These are phyloP conservation scores for Fusarium illudens DNA, from an alignment of 2,329 filamentous ascomycete species.

Conservation along the genomic window DNA sequence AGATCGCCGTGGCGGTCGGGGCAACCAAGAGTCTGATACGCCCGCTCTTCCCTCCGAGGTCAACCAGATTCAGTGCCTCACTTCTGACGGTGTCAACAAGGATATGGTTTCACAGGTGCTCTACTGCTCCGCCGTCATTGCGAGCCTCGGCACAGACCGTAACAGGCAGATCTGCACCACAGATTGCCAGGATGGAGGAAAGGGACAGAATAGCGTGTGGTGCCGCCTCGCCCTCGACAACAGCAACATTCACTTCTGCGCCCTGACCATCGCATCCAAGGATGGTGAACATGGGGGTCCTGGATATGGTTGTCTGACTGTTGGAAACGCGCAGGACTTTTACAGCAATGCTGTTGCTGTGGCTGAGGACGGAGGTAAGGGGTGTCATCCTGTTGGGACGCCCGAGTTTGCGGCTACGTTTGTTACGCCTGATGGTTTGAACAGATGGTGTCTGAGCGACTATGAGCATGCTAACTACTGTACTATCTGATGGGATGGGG, in stretches of 20 bases:
- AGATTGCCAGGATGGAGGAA: background rate
- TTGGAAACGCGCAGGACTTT: background rate
- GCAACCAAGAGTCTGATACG: background rate
- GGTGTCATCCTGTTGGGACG: background rate
- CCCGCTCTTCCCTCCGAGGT: background rate
- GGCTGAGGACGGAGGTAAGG: background rate
- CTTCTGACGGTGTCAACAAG: background rate
- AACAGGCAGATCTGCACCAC: constrained; percentile 2
- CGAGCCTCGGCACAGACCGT: background rate
- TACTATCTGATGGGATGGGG: background rate
- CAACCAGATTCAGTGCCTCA: background rate
- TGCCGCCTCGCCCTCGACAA: background rate
- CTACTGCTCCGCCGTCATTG: background rate
- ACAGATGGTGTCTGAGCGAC: background rate
- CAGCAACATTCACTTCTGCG: background rate
- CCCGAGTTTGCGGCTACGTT: background rate
- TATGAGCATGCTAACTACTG: background rate
- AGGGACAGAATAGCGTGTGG: background rate
- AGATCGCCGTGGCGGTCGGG: background rate
- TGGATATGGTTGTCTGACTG: background rate
- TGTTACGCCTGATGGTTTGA: background rate
- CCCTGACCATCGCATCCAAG: background rate
- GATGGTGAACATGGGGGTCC: background rate
- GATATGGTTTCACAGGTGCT: background rate
- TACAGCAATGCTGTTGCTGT: background rate